Evolutionary conservation across 129 eudicot genomes (phyloP).

Genomic region (Silybum marianum): DNA sequence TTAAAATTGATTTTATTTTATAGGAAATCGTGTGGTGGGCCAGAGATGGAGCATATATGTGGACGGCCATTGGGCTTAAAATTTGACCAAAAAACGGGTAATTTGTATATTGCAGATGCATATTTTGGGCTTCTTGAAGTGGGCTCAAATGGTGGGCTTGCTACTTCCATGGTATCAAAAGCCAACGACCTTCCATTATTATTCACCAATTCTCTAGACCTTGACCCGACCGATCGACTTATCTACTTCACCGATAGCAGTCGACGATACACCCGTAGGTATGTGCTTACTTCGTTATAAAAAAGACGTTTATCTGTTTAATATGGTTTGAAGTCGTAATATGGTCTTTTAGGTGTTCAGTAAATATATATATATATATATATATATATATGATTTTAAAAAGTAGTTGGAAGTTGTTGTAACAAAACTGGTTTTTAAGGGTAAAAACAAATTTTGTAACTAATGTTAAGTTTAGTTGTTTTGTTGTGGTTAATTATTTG

Average conservation of each 20-base stretch:
- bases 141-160: conserved; percentile 78
- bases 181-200: conserved; percentile 49
- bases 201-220: conserved; percentile 76
- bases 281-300: conserved; percentile 5
- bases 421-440: neutral
- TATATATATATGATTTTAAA: neutral
- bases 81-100: conserved; percentile 52
- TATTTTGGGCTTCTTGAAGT: conserved; percentile 81
- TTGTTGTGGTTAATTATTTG: too few relatives aligned
- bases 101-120: conserved; percentile 86
- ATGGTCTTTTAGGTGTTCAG: neutral
- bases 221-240: conserved; percentile 48
- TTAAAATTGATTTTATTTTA: neutral
- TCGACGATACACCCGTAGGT: conserved; percentile 67
- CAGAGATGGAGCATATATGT: conserved; percentile 63
- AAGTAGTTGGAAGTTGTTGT: neutral
- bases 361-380: neutral
- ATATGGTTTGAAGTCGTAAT: neutral
- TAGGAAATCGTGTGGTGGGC: conserved; percentile 59
- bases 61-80: conserved; percentile 89
- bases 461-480: neutral
- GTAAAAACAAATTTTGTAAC: neutral
- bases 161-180: conserved; percentile 50
- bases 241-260: conserved; percentile 87
- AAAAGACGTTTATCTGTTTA: neutral